A percentile compares a stretch with the other conserved stretches of the same genome.
These are phyloP conservation scores for Xylariaceae sp. DNA, from an alignment of 2,329 filamentous ascomycete genomes.

Conservation along the genomic window DNA sequence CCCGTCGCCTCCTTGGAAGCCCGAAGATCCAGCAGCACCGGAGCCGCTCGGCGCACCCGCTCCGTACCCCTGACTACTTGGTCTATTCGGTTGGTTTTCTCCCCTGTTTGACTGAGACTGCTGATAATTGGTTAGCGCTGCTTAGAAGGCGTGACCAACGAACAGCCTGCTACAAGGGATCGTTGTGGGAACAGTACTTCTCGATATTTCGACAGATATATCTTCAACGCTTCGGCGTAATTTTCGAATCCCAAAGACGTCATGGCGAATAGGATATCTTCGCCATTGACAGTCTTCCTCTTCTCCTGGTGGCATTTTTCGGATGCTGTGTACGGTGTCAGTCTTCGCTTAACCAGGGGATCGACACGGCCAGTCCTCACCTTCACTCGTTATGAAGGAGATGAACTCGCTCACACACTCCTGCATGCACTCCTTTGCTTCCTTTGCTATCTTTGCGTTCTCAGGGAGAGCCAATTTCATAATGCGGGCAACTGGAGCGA, in stretches of 20 bases:
- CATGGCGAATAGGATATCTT: conserved; percentile 99
- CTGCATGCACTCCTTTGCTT: conserved; percentile 99
- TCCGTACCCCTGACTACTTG: conserved; percentile 57
- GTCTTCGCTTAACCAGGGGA: conserved; percentile 26
- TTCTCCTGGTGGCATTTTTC: conserved; percentile 99
- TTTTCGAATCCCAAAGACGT: conserved; percentile 98
- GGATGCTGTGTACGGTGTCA: conserved; percentile 66
- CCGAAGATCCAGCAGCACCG: conserved; percentile 45
- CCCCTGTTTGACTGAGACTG: conserved; percentile 80
- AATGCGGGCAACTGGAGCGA: conserved; percentile 94
- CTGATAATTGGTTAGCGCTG: conserved; percentile 45
- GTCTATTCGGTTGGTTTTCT: conserved; percentile 53
- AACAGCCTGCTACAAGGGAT: conserved; percentile 8
- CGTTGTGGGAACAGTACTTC: conserved; percentile 68
- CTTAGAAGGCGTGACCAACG: conserved; percentile 5
- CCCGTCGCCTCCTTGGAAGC: conserved; percentile 50
- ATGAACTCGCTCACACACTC: conserved; percentile 99
- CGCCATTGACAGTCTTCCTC: conserved; percentile 97
- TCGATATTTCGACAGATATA: conserved; percentile 95
- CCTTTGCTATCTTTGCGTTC: conserved; percentile 98
- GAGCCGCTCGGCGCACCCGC: conserved; percentile 44
- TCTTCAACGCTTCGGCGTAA: conserved; percentile 96
- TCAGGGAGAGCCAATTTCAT: conserved; percentile 98
- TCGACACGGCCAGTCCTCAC: conserved; percentile 52
- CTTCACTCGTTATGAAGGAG: conserved; percentile 98